A percentile compares a stretch with the other conserved stretches of the same genome.
phyloP scores from a whole-genome alignment of 805 yeast species.

The Kazachstania viticola region DNA sequence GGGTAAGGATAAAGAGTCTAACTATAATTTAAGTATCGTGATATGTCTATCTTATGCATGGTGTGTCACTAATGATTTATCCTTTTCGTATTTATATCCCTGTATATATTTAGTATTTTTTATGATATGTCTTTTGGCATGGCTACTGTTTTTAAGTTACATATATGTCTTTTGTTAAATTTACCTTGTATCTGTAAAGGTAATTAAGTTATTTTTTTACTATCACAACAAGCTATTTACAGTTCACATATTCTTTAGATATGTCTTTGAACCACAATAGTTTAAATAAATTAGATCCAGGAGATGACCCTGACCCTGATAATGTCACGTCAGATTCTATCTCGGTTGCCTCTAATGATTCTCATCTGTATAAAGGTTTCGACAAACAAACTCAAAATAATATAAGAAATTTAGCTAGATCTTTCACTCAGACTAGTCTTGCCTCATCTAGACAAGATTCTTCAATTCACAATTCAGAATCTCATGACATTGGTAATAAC shows the following conservation, averaged over 20 bases:
- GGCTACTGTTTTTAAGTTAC: background rate
- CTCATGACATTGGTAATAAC: background rate
- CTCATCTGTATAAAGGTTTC: constrained; percentile 28
- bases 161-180: background rate
- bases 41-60: too few species aligned
- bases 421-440: constrained; percentile 18
- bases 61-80: too few species aligned
- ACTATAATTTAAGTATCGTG: too few species aligned
- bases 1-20: too few species aligned
- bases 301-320: background rate
- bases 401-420: constrained; percentile 32
- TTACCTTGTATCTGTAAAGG: too few species aligned
- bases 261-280: background rate
- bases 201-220: background rate
- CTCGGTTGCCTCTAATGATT: background rate
- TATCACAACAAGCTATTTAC: background rate
- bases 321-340: background rate
- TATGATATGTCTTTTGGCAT: too few species aligned
- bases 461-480: too few species aligned
- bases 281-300: background rate
- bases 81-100: too few species aligned
- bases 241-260: background rate
- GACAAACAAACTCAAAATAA: constrained; percentile 25
- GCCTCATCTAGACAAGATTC: background rate
- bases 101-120: too few species aligned